phyloP scores from a whole-genome alignment of 768 basidiomycete species.

The Mycena capillaripes region DNA sequence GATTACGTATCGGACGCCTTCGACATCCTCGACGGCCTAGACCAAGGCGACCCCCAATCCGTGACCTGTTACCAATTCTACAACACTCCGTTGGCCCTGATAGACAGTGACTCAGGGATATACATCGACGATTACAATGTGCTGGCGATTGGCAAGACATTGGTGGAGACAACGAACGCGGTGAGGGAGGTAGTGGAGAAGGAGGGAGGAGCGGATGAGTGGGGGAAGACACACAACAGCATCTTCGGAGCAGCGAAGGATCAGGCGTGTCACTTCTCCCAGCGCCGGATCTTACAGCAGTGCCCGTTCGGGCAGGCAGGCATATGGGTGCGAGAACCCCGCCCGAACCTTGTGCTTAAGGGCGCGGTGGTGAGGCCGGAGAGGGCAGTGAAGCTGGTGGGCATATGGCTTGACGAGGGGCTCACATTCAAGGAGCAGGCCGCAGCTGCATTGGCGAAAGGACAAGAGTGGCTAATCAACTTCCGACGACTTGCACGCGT shows the following conservation, averaged over 20 bases:
- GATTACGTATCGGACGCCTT: not conserved
- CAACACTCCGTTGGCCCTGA: not conserved
- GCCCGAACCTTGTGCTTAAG: not conserved
- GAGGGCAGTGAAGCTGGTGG: slow-evolving; percentile 3
- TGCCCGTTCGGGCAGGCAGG: not conserved
- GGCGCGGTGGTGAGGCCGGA: not conserved
- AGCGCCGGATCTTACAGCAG: not conserved
- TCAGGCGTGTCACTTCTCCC: not conserved
- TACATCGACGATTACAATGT: not conserved
- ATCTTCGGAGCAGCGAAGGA: not conserved
- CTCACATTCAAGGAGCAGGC: slow-evolving; percentile 1
- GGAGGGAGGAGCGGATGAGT: not conserved
- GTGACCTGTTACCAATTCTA: not conserved
- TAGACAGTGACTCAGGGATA: not conserved
- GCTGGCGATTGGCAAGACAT: not conserved
- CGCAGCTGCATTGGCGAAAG: not conserved
- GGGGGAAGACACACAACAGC: not conserved
- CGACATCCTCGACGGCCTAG: not conserved
- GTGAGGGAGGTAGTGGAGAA: not conserved
- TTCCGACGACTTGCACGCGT: not conserved
- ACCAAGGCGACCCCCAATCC: not conserved
- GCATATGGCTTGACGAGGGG: not conserved
- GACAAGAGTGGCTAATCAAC: not conserved
- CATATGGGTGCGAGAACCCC: not conserved
- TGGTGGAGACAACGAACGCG: not conserved